phyloP scores from a whole-genome alignment of 1,284 basidiomycete genomes.

The Ceratobasidium sp. region DNA sequence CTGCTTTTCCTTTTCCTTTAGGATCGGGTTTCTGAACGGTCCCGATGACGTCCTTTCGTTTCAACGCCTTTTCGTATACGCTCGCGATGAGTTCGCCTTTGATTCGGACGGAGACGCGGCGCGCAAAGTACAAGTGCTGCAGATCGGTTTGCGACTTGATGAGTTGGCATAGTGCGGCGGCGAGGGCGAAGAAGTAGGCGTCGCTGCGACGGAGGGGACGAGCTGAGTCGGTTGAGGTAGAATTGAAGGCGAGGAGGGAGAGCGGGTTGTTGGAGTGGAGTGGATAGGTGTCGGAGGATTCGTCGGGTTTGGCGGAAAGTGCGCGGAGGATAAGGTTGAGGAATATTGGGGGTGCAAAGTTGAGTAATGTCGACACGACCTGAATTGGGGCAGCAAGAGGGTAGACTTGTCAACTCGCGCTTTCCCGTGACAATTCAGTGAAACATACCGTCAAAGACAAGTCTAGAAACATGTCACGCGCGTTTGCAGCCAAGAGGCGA shows the following conservation, averaged over 20 bases:
- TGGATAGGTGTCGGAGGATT: not conserved
- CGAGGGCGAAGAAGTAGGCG: slow-evolving; percentile 40
- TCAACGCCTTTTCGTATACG: slow-evolving; percentile 46
- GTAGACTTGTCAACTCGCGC: not conserved
- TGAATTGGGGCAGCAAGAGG: not conserved
- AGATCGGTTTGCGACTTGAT: slow-evolving; percentile 42
- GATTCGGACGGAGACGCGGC: slow-evolving; percentile 27
- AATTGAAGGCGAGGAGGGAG: not conserved
- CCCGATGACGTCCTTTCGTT: slow-evolving; percentile 41
- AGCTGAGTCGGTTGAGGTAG: not conserved
- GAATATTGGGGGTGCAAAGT: slow-evolving; percentile 39
- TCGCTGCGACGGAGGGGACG: slow-evolving; percentile 22
- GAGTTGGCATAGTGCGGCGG: slow-evolving; percentile 37
- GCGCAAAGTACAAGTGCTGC: slow-evolving; percentile 40
- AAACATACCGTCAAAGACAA: slow-evolving; percentile 26
- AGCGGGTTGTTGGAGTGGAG: not conserved
- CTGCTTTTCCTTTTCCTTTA: slow-evolving; percentile 1
- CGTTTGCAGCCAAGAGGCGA: slow-evolving; percentile 45
- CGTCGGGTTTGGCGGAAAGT: not conserved
- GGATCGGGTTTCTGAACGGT: slow-evolving; percentile 30
- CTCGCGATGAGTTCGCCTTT: slow-evolving; percentile 43
- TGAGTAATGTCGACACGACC: slow-evolving; percentile 22
- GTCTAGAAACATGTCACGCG: slow-evolving; percentile 40
- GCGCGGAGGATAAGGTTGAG: slow-evolving; percentile 36
- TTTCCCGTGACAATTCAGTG: slow-evolving; percentile 49